Evolutionary conservation across 192 early-diverging fungal genomes (phyloP).

Genomic region (Coemansia sp.): DNA sequence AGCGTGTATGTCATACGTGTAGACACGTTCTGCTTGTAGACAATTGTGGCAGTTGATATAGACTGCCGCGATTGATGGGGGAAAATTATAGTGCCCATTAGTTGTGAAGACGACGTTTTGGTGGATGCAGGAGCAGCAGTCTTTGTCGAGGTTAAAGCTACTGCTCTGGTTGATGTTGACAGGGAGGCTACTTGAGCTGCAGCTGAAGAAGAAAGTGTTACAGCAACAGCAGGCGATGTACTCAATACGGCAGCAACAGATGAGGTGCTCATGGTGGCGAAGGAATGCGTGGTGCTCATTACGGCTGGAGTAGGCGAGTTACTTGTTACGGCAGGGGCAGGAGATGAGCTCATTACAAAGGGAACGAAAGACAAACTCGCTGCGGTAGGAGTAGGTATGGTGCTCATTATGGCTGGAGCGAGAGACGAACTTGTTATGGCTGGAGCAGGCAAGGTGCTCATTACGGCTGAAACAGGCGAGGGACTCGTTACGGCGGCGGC

Average conservation of each 20-base stretch:
- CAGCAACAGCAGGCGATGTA: background rate
- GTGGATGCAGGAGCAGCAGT: background rate
- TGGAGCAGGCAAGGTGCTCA: background rate
- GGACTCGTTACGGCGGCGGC: background rate
- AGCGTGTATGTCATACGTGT: constrained; percentile 16
- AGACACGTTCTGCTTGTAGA: constrained; percentile 14
- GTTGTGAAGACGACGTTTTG: background rate
- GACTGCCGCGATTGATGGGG: background rate
- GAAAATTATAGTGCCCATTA: background rate
- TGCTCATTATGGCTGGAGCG: background rate
- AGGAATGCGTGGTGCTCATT: no score
- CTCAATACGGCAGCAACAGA: background rate
- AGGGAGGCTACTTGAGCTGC: background rate
- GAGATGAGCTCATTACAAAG: background rate
- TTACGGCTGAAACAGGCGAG: background rate
- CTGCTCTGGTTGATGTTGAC: background rate
- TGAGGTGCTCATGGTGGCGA: background rate
- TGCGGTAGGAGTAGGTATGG: background rate
- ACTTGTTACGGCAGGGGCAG: background rate
- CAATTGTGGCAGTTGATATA: background rate
- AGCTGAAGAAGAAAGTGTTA: background rate
- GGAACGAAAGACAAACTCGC: background rate
- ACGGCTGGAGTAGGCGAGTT: no score
- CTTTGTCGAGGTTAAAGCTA: background rate
- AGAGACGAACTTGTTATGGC: background rate